phyloP scores from a whole-genome alignment of 1,284 basidiomycete species.

The Omphalotus olearius region DNA sequence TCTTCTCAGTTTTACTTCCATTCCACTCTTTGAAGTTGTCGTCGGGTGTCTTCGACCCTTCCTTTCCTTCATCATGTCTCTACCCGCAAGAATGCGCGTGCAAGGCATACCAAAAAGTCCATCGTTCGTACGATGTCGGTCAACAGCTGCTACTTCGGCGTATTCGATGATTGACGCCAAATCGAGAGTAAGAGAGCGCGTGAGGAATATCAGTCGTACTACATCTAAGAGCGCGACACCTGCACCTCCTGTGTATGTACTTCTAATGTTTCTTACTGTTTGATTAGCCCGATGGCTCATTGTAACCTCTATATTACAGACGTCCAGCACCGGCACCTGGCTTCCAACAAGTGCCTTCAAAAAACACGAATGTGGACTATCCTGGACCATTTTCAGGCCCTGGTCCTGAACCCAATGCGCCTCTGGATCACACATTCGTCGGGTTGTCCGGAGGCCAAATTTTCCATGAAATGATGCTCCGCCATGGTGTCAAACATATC shows the following conservation, averaged over 20 bases:
- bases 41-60: constrained; percentile 2
- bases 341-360: constrained; percentile 63
- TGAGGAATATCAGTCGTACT: constrained; percentile 63
- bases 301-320: constrained; percentile 29
- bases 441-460: constrained; percentile 96
- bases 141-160: constrained; percentile 33
- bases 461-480: constrained; percentile 99
- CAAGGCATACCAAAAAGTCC: constrained; percentile 40
- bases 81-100: constrained; percentile 36
- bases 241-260: constrained; percentile 52
- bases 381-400: constrained; percentile 33
- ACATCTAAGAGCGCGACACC: constrained; percentile 53
- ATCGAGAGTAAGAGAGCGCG: constrained; percentile 68
- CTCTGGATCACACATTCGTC: constrained; percentile 78
- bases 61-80: constrained; percentile 20
- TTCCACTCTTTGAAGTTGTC: no score
- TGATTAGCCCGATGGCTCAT: background rate
- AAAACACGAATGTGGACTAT: constrained; percentile 34
- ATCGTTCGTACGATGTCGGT: constrained; percentile 46
- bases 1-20: no score
- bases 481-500: constrained; percentile 94
- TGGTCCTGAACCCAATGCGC: constrained; percentile 43
- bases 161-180: constrained; percentile 64
- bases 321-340: constrained; percentile 62
- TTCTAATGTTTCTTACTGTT: background rate